Percentiles rank a stretch among this genome's conserved stretches.
These are phyloP conservation scores for Leccinellum albellum DNA, from an alignment of 768 basidiomycete species.

Conservation along the genomic window DNA sequence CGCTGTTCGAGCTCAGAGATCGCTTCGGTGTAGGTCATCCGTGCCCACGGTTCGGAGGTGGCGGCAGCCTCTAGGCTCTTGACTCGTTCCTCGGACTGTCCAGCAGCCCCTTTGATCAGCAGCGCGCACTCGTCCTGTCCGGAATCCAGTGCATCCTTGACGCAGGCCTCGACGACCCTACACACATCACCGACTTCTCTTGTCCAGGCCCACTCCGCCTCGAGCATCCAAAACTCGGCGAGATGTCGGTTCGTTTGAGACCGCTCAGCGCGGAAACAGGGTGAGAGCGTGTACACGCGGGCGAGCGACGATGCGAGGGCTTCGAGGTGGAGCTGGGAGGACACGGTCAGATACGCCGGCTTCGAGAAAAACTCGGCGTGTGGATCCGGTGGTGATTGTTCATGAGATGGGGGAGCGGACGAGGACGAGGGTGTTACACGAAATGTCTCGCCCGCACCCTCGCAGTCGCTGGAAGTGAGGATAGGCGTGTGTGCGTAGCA, in stretches of 20 bases:
- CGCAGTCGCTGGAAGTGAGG: conserved; percentile 87
- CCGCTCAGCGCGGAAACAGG: conserved; percentile 92
- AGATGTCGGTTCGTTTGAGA: conserved; percentile 88
- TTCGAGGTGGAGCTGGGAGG: conserved; percentile 94
- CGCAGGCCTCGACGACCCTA: conserved; percentile 51
- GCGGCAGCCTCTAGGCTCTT: conserved; percentile 37
- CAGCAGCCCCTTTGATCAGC: conserved; percentile 32
- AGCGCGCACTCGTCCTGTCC: conserved; percentile 30
- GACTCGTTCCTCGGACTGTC: conserved; percentile 32
- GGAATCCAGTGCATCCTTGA: conserved; percentile 40
- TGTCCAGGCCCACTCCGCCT: conserved; percentile 83
- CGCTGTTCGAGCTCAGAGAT: conserved; percentile 50
- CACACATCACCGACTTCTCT: conserved; percentile 47
- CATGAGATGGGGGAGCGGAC: conserved; percentile 6
- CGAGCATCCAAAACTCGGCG: conserved; percentile 99
- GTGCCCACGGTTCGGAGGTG: conserved; percentile 48
- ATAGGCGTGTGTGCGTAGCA: conserved; percentile 79
- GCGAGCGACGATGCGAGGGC: conserved; percentile 72
- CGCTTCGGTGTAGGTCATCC: conserved; percentile 79
- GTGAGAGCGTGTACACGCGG: conserved; percentile 88
- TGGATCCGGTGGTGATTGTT: neutral
- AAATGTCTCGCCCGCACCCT: conserved; percentile 95
- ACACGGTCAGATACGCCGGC: conserved; percentile 86
- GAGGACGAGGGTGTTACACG: conserved; percentile 45
- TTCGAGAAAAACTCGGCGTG: conserved; percentile 64